Percentiles rank a stretch among this genome's conserved stretches.
Conservation (phyloP, 2,329 filamentous ascomycete species). For the Nannizziopsis barbatae region DNA sequence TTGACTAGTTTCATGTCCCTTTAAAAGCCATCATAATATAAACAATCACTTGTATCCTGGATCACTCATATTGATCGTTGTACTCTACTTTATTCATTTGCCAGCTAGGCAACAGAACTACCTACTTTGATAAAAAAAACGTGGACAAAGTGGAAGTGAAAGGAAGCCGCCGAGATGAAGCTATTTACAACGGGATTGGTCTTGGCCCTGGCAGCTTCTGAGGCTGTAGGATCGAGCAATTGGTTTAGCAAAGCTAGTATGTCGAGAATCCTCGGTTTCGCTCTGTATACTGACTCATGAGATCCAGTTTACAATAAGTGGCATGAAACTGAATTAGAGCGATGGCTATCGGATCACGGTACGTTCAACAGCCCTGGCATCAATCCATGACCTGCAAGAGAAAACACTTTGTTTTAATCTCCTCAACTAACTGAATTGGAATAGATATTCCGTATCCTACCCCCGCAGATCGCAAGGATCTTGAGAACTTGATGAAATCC, state of each 20-base stretch:
- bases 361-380: neutral
- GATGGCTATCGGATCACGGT: conserved; percentile 84
- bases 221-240: conserved; percentile 58
- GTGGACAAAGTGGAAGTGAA: neutral
- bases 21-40: neutral
- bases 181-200: conserved; percentile 59
- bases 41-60: neutral
- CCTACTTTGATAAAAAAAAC: neutral
- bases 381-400: neutral
- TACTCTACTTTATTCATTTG: no score
- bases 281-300: neutral
- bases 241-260: conserved; percentile 82
- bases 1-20: neutral
- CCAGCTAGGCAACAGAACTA: neutral
- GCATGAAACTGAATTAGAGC: conserved; percentile 94
- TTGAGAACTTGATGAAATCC: conserved; percentile 78
- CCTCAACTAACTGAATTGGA: neutral
- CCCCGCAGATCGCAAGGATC: conserved; percentile 80
- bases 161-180: conserved; percentile 50
- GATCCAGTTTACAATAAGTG: conserved; percentile 86
- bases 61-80: neutral
- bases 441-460: conserved; percentile 72
- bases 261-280: neutral
- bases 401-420: neutral
- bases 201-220: conserved; percentile 56